Percentiles rank a stretch among this genome's conserved stretches.
Conservation (phyloP, 2,329 filamentous ascomycete genomes). For the Colletotrichum sp. region DNA sequence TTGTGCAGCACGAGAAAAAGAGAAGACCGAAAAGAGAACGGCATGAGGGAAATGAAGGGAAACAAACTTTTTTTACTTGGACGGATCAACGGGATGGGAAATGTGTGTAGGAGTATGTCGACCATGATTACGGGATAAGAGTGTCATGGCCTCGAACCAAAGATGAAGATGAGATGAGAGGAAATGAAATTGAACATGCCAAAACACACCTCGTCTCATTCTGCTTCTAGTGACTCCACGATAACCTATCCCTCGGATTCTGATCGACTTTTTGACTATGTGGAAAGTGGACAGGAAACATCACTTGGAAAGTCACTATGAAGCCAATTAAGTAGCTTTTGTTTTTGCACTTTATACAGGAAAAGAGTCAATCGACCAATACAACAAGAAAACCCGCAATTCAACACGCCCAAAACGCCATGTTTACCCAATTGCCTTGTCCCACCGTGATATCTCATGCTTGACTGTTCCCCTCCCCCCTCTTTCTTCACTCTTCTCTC, state of each 20-base stretch:
- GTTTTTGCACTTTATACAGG: background rate
- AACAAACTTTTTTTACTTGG: background rate
- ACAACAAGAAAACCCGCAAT: background rate
- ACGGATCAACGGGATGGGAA: background rate
- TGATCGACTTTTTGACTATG: background rate
- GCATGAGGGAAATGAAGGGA: slow-evolving; percentile 2
- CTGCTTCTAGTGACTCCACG: background rate
- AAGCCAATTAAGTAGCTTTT: background rate
- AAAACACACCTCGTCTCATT: background rate
- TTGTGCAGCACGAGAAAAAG: background rate
- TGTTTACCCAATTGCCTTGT: background rate
- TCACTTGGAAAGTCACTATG: background rate
- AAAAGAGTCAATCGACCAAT: background rate
- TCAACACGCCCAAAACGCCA: slow-evolving; percentile 8
- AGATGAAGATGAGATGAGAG: slow-evolving; percentile 4
- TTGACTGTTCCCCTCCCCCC: background rate
- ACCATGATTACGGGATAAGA: background rate
- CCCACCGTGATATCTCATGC: slow-evolving; percentile 17
- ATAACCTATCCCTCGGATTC: background rate
- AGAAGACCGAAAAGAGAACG: background rate
- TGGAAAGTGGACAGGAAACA: background rate
- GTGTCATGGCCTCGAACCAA: background rate
- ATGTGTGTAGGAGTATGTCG: slow-evolving; percentile 13
- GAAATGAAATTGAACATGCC: slow-evolving; percentile 16
- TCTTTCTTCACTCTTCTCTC: background rate